Evolutionary conservation across 805 yeast genomes (phyloP).

Genomic region (Myxozyma melibiosi): DNA sequence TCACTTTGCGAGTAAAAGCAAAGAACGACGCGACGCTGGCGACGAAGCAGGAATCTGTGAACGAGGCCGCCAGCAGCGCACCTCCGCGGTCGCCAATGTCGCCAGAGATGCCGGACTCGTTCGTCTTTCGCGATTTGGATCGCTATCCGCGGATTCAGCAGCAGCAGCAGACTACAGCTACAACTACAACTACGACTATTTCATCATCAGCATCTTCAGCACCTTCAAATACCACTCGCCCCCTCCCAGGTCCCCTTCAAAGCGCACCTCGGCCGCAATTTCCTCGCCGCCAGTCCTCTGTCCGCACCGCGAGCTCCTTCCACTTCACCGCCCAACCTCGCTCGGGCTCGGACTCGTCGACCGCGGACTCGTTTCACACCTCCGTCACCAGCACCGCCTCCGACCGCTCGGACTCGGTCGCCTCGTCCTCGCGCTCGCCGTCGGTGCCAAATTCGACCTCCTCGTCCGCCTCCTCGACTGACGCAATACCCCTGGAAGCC

Average conservation of each 20-base stretch:
- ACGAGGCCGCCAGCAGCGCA: not conserved
- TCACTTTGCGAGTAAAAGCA: slow-evolving; percentile 1
- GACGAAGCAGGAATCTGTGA: slow-evolving; percentile 2
- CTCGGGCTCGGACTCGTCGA: not conserved
- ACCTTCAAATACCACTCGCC: not conserved
- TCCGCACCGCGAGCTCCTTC: slow-evolving; percentile 6
- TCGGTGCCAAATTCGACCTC: not conserved
- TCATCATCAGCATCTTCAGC: not conserved
- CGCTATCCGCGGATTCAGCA: slow-evolving; percentile 25
- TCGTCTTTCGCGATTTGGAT: slow-evolving; percentile 28
- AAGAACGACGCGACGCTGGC: not conserved
- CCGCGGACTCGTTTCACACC: not conserved
- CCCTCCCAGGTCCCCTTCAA: not conserved
- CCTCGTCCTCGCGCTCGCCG: not conserved
- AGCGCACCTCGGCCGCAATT: slow-evolving; percentile 3
- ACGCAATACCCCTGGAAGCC: slow-evolving; percentile 14
- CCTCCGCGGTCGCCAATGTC: slow-evolving; percentile 8
- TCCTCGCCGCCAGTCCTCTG: slow-evolving; percentile 30
- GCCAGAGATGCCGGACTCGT: slow-evolving; percentile 15
- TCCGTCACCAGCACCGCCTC: slow-evolving; percentile 1
- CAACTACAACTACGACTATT: not conserved
- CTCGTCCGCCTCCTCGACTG: slow-evolving; percentile 7
- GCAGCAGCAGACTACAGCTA: slow-evolving; percentile 1
- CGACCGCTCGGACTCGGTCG: not conserved
- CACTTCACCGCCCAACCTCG: too few species aligned